Evolutionary conservation across 176 grass and related monocot genomes (phyloP), one percentile per base, ranked within the genome.

Genomic region (Musa beccarii): DNA sequence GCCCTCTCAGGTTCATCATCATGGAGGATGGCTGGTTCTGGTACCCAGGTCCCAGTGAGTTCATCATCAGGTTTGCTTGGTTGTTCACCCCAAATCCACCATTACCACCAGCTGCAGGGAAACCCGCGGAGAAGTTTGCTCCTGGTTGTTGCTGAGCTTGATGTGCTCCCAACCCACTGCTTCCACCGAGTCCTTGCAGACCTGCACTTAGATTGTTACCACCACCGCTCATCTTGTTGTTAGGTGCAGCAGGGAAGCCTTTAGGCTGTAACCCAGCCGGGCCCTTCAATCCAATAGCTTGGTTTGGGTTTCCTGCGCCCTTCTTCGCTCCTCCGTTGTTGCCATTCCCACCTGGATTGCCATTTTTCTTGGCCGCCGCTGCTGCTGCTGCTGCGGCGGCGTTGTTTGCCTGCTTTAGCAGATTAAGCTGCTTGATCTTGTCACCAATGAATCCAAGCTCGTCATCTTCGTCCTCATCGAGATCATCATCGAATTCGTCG

Each of bases 391-490:
- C 71, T 0, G 56, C 76, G 19, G 56, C 76, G 19, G 50, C 3
- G 34, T 43, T 43, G 34, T 43, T 43, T 43, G 34, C 34, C 3
- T 43, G 34, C 34, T 43, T 43, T 43, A 43, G 4, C 79, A 83
- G 90, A 68, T 69, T 80, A 34, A 99, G 78, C 66, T 99, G 88
- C 73, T 74, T 89, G 89, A 92, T 89, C 80, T 92, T 89, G 57
- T 98, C 82, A 16, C 83, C 75, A 11, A 92, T 76, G 69, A 86
- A 81, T 53, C 82, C 78, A 28, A 92, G 84, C 34, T 95, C 91
- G 20, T 86, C 86, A 2, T 86, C 86, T 0, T 98, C 87, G 0
- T 86, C 91, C 0, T 87, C 88, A 0, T 99, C 95, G 6, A 43
- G 34, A 34, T 34, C 14, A 61, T 43, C 34, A 6, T 43, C 34